These are phyloP conservation scores for Coemansia sp. DNA, from an alignment of 192 early-diverging fungal genomes.

Conservation along the genomic window DNA sequence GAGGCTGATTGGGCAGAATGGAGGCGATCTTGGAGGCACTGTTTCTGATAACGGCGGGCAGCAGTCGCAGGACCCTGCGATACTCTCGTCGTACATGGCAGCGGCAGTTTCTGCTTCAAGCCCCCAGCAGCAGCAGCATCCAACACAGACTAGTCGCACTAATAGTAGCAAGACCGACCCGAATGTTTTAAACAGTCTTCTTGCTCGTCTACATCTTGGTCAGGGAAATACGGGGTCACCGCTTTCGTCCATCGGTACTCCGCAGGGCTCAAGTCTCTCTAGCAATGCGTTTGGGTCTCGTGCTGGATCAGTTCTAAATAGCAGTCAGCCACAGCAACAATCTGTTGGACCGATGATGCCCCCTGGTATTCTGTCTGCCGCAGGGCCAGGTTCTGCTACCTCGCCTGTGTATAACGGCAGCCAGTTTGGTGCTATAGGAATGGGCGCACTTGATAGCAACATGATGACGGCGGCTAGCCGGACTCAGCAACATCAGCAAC, in stretches of 20 bases:
- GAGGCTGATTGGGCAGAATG: conserved; percentile 26
- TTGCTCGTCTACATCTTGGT: conserved; percentile 35
- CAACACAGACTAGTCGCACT: neutral
- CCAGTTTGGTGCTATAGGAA: neutral
- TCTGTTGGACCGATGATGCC: conserved; percentile 7
- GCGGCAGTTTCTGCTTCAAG: conserved; percentile 1
- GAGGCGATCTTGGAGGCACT: conserved; percentile 1
- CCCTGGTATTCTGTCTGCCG: conserved; percentile 12
- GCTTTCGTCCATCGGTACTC: conserved; percentile 9
- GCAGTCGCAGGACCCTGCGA: conserved; percentile 21
- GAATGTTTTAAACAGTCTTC: conserved; percentile 35
- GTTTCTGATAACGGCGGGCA: neutral
- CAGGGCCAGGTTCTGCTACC: neutral
- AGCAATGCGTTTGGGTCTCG: conserved; percentile 1
- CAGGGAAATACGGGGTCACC: conserved; percentile 10
- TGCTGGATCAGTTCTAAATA: neutral
- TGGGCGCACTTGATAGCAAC: neutral
- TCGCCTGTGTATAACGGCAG: conserved; percentile 9
- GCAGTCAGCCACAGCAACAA: neutral
- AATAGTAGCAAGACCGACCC: conserved; percentile 22
- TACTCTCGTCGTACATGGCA: conserved; percentile 18
- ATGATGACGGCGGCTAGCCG: neutral
- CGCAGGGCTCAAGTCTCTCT: neutral
- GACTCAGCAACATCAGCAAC: conserved; percentile 10
- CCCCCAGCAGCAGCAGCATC: conserved; percentile 27